Conservation (phyloP, 140 eudicot species). For the Stevia rebaudiana region DNA sequence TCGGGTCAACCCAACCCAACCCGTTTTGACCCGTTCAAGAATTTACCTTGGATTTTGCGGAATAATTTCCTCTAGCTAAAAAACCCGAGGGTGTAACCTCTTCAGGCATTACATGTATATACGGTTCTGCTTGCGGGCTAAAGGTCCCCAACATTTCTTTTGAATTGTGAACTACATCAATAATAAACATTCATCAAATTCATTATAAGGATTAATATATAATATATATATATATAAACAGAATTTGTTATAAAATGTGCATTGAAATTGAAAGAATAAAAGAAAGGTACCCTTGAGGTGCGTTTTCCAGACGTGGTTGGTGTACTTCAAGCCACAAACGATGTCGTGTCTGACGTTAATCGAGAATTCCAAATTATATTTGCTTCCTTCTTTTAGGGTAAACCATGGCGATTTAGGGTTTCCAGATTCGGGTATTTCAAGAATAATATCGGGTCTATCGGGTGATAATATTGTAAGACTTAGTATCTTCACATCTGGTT, state of each 20-base stretch:
- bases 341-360: slow-evolving; percentile 71
- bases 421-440: slow-evolving; percentile 62
- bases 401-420: slow-evolving; percentile 72
- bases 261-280: neutral
- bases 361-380: slow-evolving; percentile 50
- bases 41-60: slow-evolving; percentile 77
- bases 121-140: slow-evolving; percentile 78
- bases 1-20: neutral
- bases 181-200: neutral
- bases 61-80: slow-evolving; percentile 85
- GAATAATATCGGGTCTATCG: slow-evolving; percentile 62
- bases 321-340: slow-evolving; percentile 80
- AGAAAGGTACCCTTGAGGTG: slow-evolving; percentile 63
- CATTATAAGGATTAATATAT: neutral
- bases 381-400: slow-evolving; percentile 82
- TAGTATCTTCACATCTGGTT: slow-evolving; percentile 76
- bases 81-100: slow-evolving; percentile 91
- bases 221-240: neutral
- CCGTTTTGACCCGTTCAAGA: neutral
- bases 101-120: slow-evolving; percentile 85
- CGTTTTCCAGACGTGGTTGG: slow-evolving; percentile 76
- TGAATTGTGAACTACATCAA: slow-evolving; percentile 64
- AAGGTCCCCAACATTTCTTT: slow-evolving; percentile 93
- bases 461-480: slow-evolving; percentile 59
- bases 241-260: neutral